Conservation (phyloP, 192 early-diverging fungal species). For the Anaeromyces robustus region DNA sequence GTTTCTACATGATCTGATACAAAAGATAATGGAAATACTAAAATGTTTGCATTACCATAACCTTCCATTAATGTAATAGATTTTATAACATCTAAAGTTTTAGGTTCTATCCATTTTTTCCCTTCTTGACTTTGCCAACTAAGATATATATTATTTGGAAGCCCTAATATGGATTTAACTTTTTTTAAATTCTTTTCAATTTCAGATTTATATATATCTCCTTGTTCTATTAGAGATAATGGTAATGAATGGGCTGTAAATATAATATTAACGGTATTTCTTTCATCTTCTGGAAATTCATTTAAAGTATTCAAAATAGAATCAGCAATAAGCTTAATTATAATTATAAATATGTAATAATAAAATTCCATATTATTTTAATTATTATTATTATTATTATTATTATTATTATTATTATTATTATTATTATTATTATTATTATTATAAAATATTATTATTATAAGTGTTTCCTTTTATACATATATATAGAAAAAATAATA, state of each 20-base stretch:
- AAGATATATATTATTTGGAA: conserved; percentile 69
- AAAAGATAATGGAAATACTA: conserved; percentile 88
- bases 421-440: too few species aligned
- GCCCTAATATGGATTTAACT: conserved; percentile 59
- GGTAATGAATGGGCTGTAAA: conserved; percentile 96
- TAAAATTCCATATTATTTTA: neutral
- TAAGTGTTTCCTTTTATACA: too few species aligned
- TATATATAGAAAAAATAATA: too few species aligned
- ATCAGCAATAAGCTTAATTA: conserved; percentile 57
- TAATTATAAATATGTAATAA: neutral
- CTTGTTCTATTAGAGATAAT: conserved; percentile 80
- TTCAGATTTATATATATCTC: conserved; percentile 76
- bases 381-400: too few species aligned
- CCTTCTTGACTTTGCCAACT: conserved; percentile 96
- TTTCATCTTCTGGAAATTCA: conserved; percentile 45
- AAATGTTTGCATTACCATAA: conserved; percentile 58
- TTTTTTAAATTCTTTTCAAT: conserved; percentile 69
- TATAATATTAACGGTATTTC: conserved; percentile 59
- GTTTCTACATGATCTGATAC: conserved; percentile 95
- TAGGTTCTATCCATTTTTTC: conserved; percentile 75
- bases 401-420: too few species aligned
- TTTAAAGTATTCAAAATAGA: conserved; percentile 54
- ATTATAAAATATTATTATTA: too few species aligned
- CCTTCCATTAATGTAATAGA: conserved; percentile 9
- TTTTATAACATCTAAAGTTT: conserved; percentile 65